Evolutionary conservation across 2,329 filamentous ascomycete genomes (phyloP).

Genomic region (Lomentospora prolificans): DNA sequence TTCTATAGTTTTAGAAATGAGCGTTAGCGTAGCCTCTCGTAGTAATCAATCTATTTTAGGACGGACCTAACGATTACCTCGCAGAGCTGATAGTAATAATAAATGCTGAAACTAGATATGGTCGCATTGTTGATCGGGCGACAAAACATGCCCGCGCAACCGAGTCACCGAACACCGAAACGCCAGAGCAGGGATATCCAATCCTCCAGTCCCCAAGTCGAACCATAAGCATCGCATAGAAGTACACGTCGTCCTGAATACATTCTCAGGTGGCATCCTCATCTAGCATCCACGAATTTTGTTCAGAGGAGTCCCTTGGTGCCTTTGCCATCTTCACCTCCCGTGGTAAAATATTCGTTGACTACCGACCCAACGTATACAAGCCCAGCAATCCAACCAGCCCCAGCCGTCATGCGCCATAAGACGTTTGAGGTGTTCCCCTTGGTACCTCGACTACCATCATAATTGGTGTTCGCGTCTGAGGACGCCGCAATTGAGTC

Average conservation of each 20-base stretch:
- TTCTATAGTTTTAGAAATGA: too few relatives aligned
- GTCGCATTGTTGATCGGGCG: too few relatives aligned
- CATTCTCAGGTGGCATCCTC: too few relatives aligned
- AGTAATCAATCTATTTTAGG: too few relatives aligned
- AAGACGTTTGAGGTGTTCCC: slow-evolving; percentile 28
- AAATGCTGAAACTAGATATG: too few relatives aligned
- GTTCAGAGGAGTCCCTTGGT: slow-evolving; percentile 12
- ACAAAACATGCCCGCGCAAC: too few relatives aligned
- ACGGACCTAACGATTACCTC: too few relatives aligned
- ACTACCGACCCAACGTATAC: slow-evolving; percentile 50
- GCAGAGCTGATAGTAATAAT: too few relatives aligned
- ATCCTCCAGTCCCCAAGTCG: neutral
- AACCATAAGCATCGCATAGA: neutral
- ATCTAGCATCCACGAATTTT: too few relatives aligned
- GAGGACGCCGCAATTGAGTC: slow-evolving; percentile 31
- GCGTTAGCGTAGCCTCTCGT: too few relatives aligned
- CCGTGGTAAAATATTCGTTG: slow-evolving; percentile 45
- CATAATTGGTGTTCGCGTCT: slow-evolving; percentile 38
- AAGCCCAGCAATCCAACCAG: slow-evolving; percentile 42
- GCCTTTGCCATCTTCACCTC: slow-evolving; percentile 31
- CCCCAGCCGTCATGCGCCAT: slow-evolving; percentile 42
- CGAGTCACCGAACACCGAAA: neutral
- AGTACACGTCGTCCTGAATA: neutral
- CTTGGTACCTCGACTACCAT: slow-evolving; percentile 25
- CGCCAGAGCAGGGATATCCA: neutral